Base-by-base conservation (phyloP, 306 rosid species). In the Vicia sativa region DNA sequence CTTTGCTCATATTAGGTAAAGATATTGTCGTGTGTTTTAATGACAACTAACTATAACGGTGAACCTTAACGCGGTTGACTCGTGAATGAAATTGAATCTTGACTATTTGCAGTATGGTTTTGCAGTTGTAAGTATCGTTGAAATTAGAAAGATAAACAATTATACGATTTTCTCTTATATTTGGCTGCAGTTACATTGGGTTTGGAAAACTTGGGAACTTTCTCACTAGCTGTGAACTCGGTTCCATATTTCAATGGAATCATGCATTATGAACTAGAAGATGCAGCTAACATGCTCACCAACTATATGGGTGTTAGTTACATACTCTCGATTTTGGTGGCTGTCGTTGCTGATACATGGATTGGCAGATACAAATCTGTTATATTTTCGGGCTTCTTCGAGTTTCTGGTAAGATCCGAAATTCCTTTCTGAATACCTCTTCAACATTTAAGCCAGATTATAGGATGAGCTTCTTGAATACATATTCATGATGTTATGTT, bases 231-330 rank as follows among this genome's bases (percentile, higher is more conserved):
- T 4, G 96, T 93, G 87, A 93, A 93, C 83, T 75, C 85, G 74
- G 71, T 82, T 54, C 77, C 96, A 28, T 93, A 90, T 81, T 90
- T 93, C 77, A 81, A 63, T 3, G 75, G 77, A 9, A 52, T 80
- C 3, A 85, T 93, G 93, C 98, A 93, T 78, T 82, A 56, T 34
- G 79, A 77, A 21, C 43, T 93, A 37, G 76, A 95, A 9, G 96
- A 93, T 74, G 88, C 96, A 0, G 96, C 96, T 50, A 93, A 93
- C 75, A 74, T 80, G 77, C 88, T 93, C 16, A 90, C 98, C 57
- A 93, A 90, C 73, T 90, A 46, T 50, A 61, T 86, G 88, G 98
- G 98, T 11, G 78, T 87, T 1, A 44, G 89, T 58, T 92, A 81
- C 68, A 87, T 87, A 12, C 93, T 92, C 68, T 66, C 91, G 67